Percentiles rank a stretch among this genome's conserved stretches.
phyloP scores from a whole-genome alignment of 2,329 filamentous ascomycete species.

The Arthroderma sp. region DNA sequence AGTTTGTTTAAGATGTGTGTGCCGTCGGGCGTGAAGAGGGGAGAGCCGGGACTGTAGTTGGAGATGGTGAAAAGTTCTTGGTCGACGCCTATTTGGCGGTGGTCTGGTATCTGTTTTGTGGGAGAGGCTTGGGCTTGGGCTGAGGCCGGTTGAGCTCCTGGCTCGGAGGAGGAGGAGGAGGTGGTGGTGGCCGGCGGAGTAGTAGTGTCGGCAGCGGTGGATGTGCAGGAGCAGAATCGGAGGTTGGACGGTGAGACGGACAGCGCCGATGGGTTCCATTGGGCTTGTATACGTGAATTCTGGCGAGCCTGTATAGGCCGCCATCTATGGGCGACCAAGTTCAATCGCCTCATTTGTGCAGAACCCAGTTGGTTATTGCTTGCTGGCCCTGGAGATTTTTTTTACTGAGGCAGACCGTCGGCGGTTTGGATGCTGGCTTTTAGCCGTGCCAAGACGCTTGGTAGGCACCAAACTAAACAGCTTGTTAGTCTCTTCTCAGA shows the following conservation, averaged over 20 bases:
- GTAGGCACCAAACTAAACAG: too few relatives aligned
- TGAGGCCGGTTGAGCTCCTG: conserved; percentile 10
- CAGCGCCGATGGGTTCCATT: too few relatives aligned
- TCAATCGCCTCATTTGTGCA: conserved; percentile 5
- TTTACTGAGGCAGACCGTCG: too few relatives aligned
- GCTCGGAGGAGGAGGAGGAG: conserved; percentile 7
- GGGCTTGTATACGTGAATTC: too few relatives aligned
- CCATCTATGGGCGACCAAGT: conserved; percentile 8
- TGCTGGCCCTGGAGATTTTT: too few relatives aligned
- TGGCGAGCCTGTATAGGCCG: conserved; percentile 1
- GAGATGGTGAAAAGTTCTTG: conserved; percentile 72
- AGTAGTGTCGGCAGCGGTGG: conserved; percentile 6
- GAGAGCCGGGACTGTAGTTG: conserved; percentile 69
- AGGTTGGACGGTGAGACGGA: neutral
- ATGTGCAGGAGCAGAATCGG: conserved; percentile 20
- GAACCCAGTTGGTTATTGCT: too few relatives aligned
- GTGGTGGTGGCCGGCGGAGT: conserved; percentile 3
- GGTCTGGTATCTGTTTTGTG: conserved; percentile 21
- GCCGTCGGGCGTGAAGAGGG: conserved; percentile 71
- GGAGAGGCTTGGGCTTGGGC: neutral
- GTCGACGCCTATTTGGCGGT: conserved; percentile 36
- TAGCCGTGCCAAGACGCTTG: too few relatives aligned
- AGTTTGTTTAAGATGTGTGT: conserved; percentile 73
- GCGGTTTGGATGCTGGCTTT: too few relatives aligned
- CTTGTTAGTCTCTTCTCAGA: too few relatives aligned